A percentile compares a stretch with the other conserved stretches of the same genome.
Conservation (phyloP, 345 rosid genomes). For the Eucalyptus pauciflora region DNA sequence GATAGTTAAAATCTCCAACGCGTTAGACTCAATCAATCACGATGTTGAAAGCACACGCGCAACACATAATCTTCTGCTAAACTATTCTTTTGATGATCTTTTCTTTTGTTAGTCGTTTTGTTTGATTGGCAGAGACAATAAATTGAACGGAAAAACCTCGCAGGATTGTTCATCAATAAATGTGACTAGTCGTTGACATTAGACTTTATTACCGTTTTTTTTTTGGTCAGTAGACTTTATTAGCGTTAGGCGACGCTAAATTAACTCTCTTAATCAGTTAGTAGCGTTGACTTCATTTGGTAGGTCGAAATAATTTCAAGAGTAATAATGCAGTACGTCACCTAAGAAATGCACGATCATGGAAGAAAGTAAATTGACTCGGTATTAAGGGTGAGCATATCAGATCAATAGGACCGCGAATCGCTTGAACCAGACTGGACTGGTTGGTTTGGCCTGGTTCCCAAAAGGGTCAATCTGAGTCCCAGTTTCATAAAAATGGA, state of each 20-base stretch:
- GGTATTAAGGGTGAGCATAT: neutral
- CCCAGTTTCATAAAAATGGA: no score
- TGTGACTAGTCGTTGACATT: neutral
- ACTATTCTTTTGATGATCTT: neutral
- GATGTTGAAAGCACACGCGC: neutral
- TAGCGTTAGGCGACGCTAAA: neutral
- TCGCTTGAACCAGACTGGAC: rapidly evolving
- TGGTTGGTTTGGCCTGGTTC: rapidly evolving
- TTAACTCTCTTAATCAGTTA: neutral
- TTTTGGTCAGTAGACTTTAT: neutral
- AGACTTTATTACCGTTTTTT: neutral
- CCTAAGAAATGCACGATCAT: neutral
- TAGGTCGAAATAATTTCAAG: neutral
- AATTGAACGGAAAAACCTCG: neutral
- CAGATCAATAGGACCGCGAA: rapidly evolving
- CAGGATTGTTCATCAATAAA: neutral
- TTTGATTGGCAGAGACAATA: neutral
- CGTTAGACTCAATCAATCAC: neutral
- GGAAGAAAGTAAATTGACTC: neutral
- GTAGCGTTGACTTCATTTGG: neutral
- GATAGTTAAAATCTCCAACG: neutral
- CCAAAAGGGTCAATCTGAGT: rapidly evolving
- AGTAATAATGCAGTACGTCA: neutral
- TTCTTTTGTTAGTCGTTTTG: neutral
- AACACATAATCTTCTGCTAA: neutral